Base-by-base conservation (phyloP, 2,329 filamentous ascomycete genomes). In the Penicillium italicum region DNA sequence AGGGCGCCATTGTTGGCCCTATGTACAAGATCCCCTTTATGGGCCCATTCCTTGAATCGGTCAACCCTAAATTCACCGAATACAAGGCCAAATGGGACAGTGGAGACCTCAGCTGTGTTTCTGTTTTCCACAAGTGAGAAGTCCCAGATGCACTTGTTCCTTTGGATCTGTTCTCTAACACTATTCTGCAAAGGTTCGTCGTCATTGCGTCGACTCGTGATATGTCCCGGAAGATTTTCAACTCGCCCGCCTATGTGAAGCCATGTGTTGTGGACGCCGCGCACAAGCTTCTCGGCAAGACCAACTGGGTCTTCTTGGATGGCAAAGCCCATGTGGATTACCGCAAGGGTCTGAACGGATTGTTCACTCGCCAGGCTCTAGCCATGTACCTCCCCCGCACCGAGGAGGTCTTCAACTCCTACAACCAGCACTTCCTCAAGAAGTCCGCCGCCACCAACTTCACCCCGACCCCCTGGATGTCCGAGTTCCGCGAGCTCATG, bases 231-330 rank as follows among this genome's bases (percentile, higher is more conserved):
- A 97, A 97, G 76, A 88, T 97, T 66, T 92, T 97, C 83, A 97
- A 97, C 77, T 95, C 92, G 20, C 94, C 94, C 26, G 74, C 78
- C 49, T 97, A 87, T 70, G 91, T 96, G 72, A 97, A 97, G 79
- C 94, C 94, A 40, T 97, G 92, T 70, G 92, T 99, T 59, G 94
- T 99, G 61, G 93, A 97, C 73, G 86, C 88, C 57, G 94, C 94
- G 20, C 87, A 91, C 77, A 97, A 97, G 79, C 88, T 99, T 48
- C 85, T 99, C 50, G 90, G 94, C 57, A 83, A 86, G 58, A 88
- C 89, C 68, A 97, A 97, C 79, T 99, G 92, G 91, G 94, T 97
- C 18, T 97, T 97, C 78, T 80, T 99, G 63, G 93, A 97, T 71
- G 94, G 94, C 69, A 95, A 92, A 77, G 85, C 86, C 37, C 94